Evolutionary conservation across 805 yeast genomes (phyloP).

Genomic region (Yarrowia keelungensis): DNA sequence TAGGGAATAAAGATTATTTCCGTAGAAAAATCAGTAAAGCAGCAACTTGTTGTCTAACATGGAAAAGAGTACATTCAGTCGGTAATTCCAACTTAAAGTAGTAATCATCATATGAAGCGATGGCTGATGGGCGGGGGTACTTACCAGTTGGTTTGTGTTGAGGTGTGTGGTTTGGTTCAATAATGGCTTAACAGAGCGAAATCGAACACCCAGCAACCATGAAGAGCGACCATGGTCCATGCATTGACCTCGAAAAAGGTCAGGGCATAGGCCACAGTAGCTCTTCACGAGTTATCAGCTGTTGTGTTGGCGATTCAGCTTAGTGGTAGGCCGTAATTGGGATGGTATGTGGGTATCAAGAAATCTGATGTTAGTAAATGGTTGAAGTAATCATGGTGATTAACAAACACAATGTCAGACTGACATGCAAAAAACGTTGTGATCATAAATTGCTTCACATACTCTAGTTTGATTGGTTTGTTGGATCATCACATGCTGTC

Average conservation of each 20-base stretch:
- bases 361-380: constrained; percentile 34
- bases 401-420: constrained; percentile 34
- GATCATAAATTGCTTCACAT: constrained; percentile 64
- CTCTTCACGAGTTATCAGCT: constrained; percentile 1
- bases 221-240: neutral
- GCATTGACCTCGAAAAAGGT: neutral
- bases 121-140: constrained; percentile 1
- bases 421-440: constrained; percentile 42
- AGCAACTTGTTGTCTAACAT: constrained; percentile 75
- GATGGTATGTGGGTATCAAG: neutral
- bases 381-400: neutral
- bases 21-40: constrained; percentile 49
- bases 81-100: constrained; percentile 99
- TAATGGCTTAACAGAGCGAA: neutral
- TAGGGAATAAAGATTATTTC: neutral
- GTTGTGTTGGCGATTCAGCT: neutral
- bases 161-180: neutral
- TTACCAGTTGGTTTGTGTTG: constrained; percentile 32
- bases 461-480: constrained; percentile 65
- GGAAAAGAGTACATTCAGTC: constrained; percentile 71
- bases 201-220: neutral
- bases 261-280: neutral
- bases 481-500: constrained; percentile 37
- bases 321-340: neutral
- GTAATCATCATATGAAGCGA: constrained; percentile 51